Evolutionary conservation across 2,329 filamentous ascomycete genomes (phyloP), one percentile per base, ranked within the genome.

Genomic region (Sclerotinia borealis): DNA sequence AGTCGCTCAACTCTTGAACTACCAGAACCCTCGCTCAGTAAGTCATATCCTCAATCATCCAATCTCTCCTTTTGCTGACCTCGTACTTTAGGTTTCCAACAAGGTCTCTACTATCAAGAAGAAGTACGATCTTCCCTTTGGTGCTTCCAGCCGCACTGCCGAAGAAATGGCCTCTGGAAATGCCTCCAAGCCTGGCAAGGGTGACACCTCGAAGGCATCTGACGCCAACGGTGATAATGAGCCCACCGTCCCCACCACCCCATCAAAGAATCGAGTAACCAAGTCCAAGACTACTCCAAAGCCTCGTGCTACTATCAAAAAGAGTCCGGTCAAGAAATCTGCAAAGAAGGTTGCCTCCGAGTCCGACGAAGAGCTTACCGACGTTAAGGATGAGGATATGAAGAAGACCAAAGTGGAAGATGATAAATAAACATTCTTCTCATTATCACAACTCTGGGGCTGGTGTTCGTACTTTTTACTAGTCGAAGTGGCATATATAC

Each of bases 61-160:
- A 25, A 43, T 9, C 8, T 39, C 27, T 25, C 13, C 7, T 36
- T n/a, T 5, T 34, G 5, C 36, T 61, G 15, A 61, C 19, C 5
- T 5, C 7, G 13, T 3, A 10, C 17, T 47, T 36, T 11, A 61
- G 59, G 60, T 62, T 19, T 36, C 37, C 27, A 74, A 74, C 63
- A 63, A 64, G 11, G 62, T 74, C 22, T 34, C 51, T 7, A 15
- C 5, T 0, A 49, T 74, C 36, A 72, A 70, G 67, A 72, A 72
- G 64, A 70, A 72, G 48, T 72, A 69, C 15, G 58, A 65, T 31
- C 36, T 72, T 39, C 61, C 65, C 8, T 64, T 72, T 22, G 59
- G 41, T 4, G 43, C 58, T 7, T 61, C 63, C 25, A 56, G 43
- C 3, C 29, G 25, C 7, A 56, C 37, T 22, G 56, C 50, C 37